A percentile compares a stretch with the other conserved stretches of the same genome.
phyloP scores from a whole-genome alignment of 345 rosid species.

The Dipteronia dyeriana region DNA sequence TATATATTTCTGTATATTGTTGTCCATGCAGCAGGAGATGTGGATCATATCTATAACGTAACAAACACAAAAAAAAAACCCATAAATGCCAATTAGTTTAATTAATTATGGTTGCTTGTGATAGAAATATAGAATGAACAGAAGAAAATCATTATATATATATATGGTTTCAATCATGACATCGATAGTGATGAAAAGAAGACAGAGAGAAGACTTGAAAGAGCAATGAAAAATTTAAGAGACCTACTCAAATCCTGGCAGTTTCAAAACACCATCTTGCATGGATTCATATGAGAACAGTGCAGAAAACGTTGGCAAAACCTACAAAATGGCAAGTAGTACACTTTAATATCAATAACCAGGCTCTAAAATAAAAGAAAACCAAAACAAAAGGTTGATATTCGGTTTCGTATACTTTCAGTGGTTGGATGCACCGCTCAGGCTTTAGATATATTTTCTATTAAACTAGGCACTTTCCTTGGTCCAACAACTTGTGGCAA shows the following conservation, averaged over 20 bases:
- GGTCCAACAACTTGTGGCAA: too few species aligned
- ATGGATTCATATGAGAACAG: slow-evolving; percentile 40
- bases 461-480: too few species aligned
- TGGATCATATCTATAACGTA: slow-evolving; percentile 56
- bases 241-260: slow-evolving; percentile 70
- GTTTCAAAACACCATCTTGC: slow-evolving; percentile 17
- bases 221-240: neutral
- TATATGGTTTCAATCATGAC: too few species aligned
- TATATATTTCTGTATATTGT: slow-evolving; percentile 78
- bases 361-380: too few species aligned
- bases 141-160: neutral
- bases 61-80: slow-evolving; percentile 2
- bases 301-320: slow-evolving; percentile 84
- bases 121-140: neutral
- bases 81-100: neutral
- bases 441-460: too few species aligned
- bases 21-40: slow-evolving; percentile 85
- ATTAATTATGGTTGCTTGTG: too few species aligned
- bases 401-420: too few species aligned
- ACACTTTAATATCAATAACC: too few species aligned
- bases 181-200: too few species aligned
- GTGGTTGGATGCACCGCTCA: too few species aligned
- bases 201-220: neutral
- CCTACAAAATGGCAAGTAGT: slow-evolving; percentile 38
- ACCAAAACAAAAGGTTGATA: too few species aligned